Base-by-base conservation (phyloP, 768 basidiomycete species). In the Guyanaporus albipodus region DNA sequence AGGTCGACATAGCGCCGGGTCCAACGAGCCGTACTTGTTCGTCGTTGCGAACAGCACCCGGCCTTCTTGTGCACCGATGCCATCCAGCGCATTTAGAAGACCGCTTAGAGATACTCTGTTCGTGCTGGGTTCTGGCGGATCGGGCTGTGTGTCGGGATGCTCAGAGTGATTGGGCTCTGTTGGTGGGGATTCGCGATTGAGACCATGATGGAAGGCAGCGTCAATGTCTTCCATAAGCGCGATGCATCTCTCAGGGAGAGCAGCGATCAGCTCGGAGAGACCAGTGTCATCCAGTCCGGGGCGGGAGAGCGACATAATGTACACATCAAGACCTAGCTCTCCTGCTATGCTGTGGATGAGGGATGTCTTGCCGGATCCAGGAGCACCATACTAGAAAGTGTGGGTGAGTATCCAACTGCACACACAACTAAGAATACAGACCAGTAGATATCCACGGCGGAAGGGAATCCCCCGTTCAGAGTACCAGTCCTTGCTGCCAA, bases 141-240 rank as follows among this genome's bases (percentile, higher is more conserved):
- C 52, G 55, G 8, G 23, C 23, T 27, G 53, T 53, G 34, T 53
- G 50, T 54, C 65, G 4, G 54, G 48, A 10, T n/a, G n/a, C n/a
- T 52, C 38, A 3, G 48, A 29, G 15, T 36, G 26, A n/a, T 40
- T 11, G 2, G 48, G 3, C n/a, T n/a, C n/a, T 4, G n/a, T 17
- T 29, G 44, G 48, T 1, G 52, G 28, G 4, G 43, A 39, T n/a
- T 71, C 67, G 31, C 72, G 71, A 33, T 40, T 69, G 41, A 76
- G 53, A 18, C 68, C 67, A 35, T 69, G 71, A 24, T 68, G 68
- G 66, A 90, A 86, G 3, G 86, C 87, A 3, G 82, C 85, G 54
- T 91, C 89, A 44, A 91, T 83, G 60, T 91, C 89, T 62, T 91
- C 87, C 79, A 91, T 87, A 28, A 91, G 71, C 5, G 82, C 79